These are phyloP conservation scores for Hypoxylon cercidicola DNA, from an alignment of 495 filamentous ascomycete species.

Conservation along the genomic window DNA sequence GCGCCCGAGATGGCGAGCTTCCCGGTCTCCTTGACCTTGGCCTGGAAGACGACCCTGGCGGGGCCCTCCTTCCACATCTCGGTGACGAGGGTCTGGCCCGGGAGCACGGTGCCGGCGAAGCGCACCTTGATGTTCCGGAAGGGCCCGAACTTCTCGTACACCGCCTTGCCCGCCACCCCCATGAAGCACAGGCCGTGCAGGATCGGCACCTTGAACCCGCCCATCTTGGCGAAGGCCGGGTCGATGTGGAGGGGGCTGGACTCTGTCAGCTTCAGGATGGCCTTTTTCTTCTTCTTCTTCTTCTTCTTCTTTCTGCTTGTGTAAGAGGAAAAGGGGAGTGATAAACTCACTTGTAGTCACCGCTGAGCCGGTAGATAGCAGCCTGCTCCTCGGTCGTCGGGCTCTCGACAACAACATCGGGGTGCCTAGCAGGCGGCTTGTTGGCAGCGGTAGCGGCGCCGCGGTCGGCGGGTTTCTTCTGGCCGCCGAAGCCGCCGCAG, in stretches of 20 bases:
- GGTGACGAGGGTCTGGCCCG: constrained; percentile 92
- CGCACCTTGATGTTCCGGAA: constrained; percentile 97
- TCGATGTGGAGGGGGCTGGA: constrained; percentile 92
- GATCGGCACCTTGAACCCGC: constrained; percentile 95
- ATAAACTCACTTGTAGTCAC: constrained; percentile 72
- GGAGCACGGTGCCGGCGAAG: constrained; percentile 91
- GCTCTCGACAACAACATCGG: constrained; percentile 87
- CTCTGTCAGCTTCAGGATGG: constrained; percentile 6
- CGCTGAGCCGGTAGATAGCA: constrained; percentile 91
- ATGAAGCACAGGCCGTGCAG: constrained; percentile 97
- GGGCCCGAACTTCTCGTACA: constrained; percentile 82
- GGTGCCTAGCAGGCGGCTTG: constrained; percentile 76
- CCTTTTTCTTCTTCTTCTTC: no score
- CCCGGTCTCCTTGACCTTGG: constrained; percentile 93
- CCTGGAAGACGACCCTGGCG: constrained; percentile 88
- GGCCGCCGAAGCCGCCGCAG: constrained; percentile 90
- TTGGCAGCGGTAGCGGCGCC: constrained; percentile 83
- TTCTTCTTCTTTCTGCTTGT: no score
- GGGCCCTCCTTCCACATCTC: constrained; percentile 98
- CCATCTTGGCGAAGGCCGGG: constrained; percentile 91
- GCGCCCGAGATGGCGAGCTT: constrained; percentile 90
- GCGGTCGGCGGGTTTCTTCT: constrained; percentile 79
- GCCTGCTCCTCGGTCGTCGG: constrained; percentile 94
- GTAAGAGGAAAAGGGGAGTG: background rate
- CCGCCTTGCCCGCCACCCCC: constrained; percentile 88